Evolutionary conservation across 2,329 filamentous ascomycete genomes (phyloP).

Genomic region (Pseudocercospora cruenta): DNA sequence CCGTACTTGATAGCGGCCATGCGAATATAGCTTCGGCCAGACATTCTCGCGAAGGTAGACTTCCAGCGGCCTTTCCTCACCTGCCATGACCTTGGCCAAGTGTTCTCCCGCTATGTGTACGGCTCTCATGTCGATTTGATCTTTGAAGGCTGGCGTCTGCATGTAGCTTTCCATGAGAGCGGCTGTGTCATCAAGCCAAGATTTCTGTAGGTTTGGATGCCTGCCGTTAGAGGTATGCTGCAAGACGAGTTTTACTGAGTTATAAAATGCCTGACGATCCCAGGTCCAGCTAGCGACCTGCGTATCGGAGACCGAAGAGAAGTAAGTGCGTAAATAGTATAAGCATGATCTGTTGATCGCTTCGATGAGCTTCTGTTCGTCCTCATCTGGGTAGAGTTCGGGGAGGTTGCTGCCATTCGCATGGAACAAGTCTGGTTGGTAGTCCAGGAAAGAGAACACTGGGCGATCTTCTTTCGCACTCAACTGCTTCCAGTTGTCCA

Average conservation of each 20-base stretch:
- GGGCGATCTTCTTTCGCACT: constrained; percentile 23
- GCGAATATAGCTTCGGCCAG: constrained; percentile 30
- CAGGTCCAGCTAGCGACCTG: constrained; percentile 23
- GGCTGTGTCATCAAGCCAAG: constrained; percentile 21
- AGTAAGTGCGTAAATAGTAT: constrained; percentile 24
- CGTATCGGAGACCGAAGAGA: constrained; percentile 16
- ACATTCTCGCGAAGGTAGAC: constrained; percentile 24
- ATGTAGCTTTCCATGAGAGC: constrained; percentile 23
- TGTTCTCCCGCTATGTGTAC: constrained; percentile 38
- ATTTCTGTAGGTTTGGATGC: constrained; percentile 17
- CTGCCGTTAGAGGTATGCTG: constrained; percentile 17
- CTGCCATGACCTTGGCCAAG: constrained; percentile 41
- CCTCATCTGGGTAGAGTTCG: constrained; percentile 16
- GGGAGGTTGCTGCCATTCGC: constrained; percentile 16
- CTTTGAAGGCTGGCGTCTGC: constrained; percentile 13
- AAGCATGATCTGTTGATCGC: constrained; percentile 23
- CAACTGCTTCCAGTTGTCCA: constrained; percentile 22
- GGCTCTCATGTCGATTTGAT: constrained; percentile 23
- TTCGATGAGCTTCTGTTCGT: constrained; percentile 21
- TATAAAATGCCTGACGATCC: constrained; percentile 24
- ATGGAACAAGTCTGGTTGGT: constrained; percentile 24
- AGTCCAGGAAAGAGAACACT: constrained; percentile 22
- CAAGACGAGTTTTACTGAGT: constrained; percentile 15
- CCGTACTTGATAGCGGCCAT: constrained; percentile 45
- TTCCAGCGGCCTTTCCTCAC: constrained; percentile 27